A percentile compares a stretch with the other conserved stretches of the same genome.
Conservation (phyloP, 345 rosid genomes). For the Dipteronia sinensis region DNA sequence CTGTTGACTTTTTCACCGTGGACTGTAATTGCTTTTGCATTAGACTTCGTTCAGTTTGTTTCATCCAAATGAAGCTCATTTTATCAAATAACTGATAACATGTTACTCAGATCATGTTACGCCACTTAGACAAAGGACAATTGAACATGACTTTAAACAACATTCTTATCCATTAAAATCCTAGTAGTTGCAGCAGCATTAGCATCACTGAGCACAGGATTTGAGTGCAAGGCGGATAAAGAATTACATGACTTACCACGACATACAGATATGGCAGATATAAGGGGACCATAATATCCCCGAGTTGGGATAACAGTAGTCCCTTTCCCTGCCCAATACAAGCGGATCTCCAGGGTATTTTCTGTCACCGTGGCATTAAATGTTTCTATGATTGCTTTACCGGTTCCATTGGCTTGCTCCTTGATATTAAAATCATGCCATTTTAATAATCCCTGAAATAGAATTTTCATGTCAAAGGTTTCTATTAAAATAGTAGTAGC, state of each 20-base stretch:
- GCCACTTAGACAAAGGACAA: no score
- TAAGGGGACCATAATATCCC: slow-evolving; percentile 46
- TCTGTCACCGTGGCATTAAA: not conserved
- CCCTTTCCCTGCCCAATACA: slow-evolving; percentile 44
- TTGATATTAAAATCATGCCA: slow-evolving; percentile 36
- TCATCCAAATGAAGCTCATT: no score
- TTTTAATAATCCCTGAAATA: slow-evolving; percentile 33
- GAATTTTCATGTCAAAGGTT: not conserved
- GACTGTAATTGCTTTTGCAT: no score
- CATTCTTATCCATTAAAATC: no score
- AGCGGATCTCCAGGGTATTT: not conserved
- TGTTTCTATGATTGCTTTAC: slow-evolving; percentile 24
- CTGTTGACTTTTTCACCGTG: no score
- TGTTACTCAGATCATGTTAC: no score
- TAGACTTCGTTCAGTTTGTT: no score
- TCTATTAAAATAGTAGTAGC: no score
- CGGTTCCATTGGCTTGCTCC: slow-evolving; percentile 27
- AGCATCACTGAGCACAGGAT: not conserved
- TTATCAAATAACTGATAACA: no score
- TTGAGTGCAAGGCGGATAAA: not conserved
- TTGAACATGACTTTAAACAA: no score
- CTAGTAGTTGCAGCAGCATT: no score
- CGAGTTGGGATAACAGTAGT: slow-evolving; percentile 35
- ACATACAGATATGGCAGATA: slow-evolving; percentile 50
- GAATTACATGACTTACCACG: slow-evolving; percentile 28